Evolutionary conservation across 2,329 filamentous ascomycete genomes (phyloP), one percentile per base, ranked within the genome.

Genomic region (Colletotrichum graminicola): DNA sequence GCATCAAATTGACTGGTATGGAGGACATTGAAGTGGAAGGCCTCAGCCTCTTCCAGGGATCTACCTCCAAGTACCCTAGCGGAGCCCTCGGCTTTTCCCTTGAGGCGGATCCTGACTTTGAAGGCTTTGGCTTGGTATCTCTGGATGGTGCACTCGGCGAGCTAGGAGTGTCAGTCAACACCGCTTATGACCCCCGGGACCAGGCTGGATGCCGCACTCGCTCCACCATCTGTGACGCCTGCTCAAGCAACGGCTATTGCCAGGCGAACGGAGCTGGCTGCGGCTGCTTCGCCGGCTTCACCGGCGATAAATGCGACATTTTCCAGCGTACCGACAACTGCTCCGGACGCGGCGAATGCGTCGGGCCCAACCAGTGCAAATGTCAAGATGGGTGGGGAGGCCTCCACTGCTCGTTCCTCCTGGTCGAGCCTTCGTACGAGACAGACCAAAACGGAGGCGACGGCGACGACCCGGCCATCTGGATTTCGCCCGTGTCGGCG

Each of bases 391-490:
- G 81, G 23, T 86, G 82, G 83, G 83, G 82, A 4, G 84, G 84
- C 0, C 76, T 84, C 0, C 80, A 84, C 66, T 87, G 84, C 75
- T 81, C 81, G 3, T 86, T 85, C 73, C 77, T 84, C 23, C 75
- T 82, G 0, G 80, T 85, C 0, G 77, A 82, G 67, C 77, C 84
- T 1, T 76, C 78, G 2, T 80, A 78, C 56, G 84, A 85, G 74
- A 86, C 84, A 0, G 82, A 85, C 16, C 79, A 81, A 14, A 82
- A 81, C 21, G 83, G 83, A 0, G 82, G 76, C 1, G 84, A 86
- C 32, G 83, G 84, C 0, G 84, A 86, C 45, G 84, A 86, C 60
- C 84, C 85, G 0, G 84, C 84, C 0, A 83, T 86, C 32, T 86
- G 84, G 84, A 83, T 86, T 62, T 84, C 83, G 0, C 82, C 84